Evolutionary conservation across 2,329 filamentous ascomycete genomes (phyloP), one percentile per base, ranked within the genome.

Genomic region (Colletotrichum noveboracense): DNA sequence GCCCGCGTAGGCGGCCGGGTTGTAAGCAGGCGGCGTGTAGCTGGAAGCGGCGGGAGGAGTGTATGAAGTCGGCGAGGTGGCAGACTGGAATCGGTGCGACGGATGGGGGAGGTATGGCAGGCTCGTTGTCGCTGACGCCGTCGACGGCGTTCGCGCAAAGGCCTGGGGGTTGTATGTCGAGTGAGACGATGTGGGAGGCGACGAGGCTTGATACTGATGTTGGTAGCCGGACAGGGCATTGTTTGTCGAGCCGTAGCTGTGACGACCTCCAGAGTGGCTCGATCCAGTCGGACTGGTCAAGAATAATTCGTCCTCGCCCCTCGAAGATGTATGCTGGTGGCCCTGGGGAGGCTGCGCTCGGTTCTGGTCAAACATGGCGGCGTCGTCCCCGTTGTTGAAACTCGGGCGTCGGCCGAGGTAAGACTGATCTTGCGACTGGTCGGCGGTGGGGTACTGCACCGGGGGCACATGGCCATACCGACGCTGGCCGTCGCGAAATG

Each of bases 321-420:
- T 80, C 43, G 79, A 77, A 38, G 75, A 79, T 26, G 77, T 71
- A 81, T 81, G 69, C 83, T 83, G 79, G 79, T 78, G 66, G 66
- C 77, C 69, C 8, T 67, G 75, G 66, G 38, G 38, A n/a, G 65
- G 52, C 34, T 77, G 76, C 30, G 43, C 64, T 24, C 48, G 61
- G 58, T 26, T 68, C 65, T 75, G 77, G 78, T 76, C 72, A 79
- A 80, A 76, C 66, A 76, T 91, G 65, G 87, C 85, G 64, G 88
- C 87, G 82, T 96, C 94, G 83, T 97, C 95, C 78, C 93, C 94
- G 78, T 89, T 91, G 83, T 95, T 93, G 86, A 95, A 96, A 86
- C 94, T 96, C 65, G 91, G 90, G 78, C 91, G 90, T 78, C 94
- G 89, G 58, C 81, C 82, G 7, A 86, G 84, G 78, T 87, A 86